Evolutionary conservation across 345 rosid species (phyloP), one percentile per base, ranked within the genome.

Genomic region (Schrenkiella parvula): DNA sequence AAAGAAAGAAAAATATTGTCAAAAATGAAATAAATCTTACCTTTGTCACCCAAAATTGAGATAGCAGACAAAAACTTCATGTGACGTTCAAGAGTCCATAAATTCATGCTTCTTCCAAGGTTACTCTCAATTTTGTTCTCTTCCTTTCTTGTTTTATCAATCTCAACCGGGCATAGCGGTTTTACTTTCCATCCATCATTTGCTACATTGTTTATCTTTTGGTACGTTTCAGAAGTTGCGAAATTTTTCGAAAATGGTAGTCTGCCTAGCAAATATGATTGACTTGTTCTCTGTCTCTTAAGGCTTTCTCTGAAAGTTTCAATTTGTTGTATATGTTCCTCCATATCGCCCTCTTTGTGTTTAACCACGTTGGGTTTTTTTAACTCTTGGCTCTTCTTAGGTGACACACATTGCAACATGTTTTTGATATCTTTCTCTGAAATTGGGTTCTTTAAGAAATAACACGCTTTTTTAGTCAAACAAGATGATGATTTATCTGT

Each of bases 1-100:
- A 55, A 13, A 26, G 0, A 19, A 31, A 74, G 5, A 29, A 8
- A 3, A 29, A 54, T n/a, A 29, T 29, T 0, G 13, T 54, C 13
- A 54, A 54, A 14, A 61, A 15, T 15, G 4, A 15, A 3, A 37
- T 6, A 37, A 7, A 26, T n/a, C n/a, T n/a, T 77, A 80, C 87
- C 43, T 38, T 47, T 31, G 3, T 81, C 75, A 3, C 84, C 88
- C n/a, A 88, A 66, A 4, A 54, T 67, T 60, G 60, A 70, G 2
- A 81, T 0, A 35, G 85, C 85, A 5, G 76, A 72, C 11, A 70
- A 62, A 66, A 86, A 86, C 65, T 82, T 86, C 17, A 29, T 70
- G 56, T 84, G 90, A 9, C 83, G 75, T 0, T 80, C 81, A 0
- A 59, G 9, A 25, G 51, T 76, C 91, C 88, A 85, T 34, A 80